A percentile compares a stretch with the other conserved stretches of the same genome.
Evolutionary conservation across 2,329 filamentous ascomycete species (phyloP).

Genomic region (Xylariaceae sp.): DNA sequence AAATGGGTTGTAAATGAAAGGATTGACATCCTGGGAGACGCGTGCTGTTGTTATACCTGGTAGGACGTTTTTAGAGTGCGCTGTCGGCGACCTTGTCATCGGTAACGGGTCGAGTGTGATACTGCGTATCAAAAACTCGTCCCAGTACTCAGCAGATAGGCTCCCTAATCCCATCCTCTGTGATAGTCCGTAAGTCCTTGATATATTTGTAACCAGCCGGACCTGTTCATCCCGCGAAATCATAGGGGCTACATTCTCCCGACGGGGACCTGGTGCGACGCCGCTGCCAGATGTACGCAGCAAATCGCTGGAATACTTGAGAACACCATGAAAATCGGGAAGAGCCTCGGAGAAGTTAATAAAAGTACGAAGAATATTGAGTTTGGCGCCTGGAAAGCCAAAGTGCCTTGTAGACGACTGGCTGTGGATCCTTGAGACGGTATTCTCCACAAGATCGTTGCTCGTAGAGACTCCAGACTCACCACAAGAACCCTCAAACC

Average conservation of each 20-base stretch:
- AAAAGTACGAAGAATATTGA: constrained; percentile 83
- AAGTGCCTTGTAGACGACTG: constrained; percentile 61
- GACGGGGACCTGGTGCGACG: constrained; percentile 66
- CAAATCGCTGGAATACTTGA: constrained; percentile 80
- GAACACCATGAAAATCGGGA: constrained; percentile 85
- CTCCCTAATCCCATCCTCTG: constrained; percentile 66
- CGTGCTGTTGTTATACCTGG: constrained; percentile 48
- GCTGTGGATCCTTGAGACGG: constrained; percentile 54
- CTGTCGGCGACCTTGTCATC: constrained; percentile 57
- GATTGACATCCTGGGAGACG: constrained; percentile 63
- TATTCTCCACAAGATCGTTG: constrained; percentile 49
- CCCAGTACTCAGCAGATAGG: constrained; percentile 86
- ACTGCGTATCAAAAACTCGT: constrained; percentile 84
- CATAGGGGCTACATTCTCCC: constrained; percentile 64
- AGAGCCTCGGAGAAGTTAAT: constrained; percentile 92
- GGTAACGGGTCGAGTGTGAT: constrained; percentile 65
- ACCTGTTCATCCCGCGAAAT: constrained; percentile 80
- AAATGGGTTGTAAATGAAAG: constrained; percentile 95
- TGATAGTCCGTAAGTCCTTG: constrained; percentile 75
- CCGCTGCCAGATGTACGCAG: constrained; percentile 78
- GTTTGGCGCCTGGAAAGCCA: constrained; percentile 74
- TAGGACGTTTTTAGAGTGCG: constrained; percentile 56
- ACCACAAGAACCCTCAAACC: constrained; percentile 39
- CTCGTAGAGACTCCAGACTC: constrained; percentile 26
- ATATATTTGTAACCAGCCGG: constrained; percentile 78